These are phyloP conservation scores for Colletotrichum echinochloae DNA, from an alignment of 2,329 filamentous ascomycete species.

Conservation along the genomic window DNA sequence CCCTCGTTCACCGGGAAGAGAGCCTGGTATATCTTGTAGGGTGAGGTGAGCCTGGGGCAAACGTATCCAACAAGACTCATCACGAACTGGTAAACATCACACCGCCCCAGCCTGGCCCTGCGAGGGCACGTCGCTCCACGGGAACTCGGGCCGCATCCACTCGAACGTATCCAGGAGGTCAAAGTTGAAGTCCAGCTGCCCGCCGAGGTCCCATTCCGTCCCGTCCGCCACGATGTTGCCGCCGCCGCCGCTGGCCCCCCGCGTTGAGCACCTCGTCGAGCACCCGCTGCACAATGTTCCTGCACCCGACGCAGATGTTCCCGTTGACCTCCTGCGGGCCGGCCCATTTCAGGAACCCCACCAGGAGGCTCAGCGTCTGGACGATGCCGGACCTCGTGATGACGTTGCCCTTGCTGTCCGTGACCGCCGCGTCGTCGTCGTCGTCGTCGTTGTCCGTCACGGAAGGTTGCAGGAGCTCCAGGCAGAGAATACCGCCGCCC, in stretches of 20 bases:
- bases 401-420: conserved; percentile 46
- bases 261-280: conserved; percentile 62
- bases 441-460: conserved; percentile 48
- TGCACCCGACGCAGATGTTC: conserved; percentile 58
- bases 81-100: background rate
- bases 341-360: conserved; percentile 65
- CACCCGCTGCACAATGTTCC: conserved; percentile 61
- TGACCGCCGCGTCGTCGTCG: background rate
- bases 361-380: conserved; percentile 63
- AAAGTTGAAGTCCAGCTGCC: conserved; percentile 56
- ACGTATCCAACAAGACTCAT: too few species aligned
- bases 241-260: conserved; percentile 26
- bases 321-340: conserved; percentile 60
- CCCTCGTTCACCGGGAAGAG: background rate
- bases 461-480: conserved; percentile 56
- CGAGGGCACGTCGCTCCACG: conserved; percentile 14
- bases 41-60: too few species aligned
- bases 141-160: conserved; percentile 52
- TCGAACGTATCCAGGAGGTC: conserved; percentile 63
- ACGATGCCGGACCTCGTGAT: conserved; percentile 62
- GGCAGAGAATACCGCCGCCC: conserved; percentile 62
- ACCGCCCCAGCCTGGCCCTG: background rate
- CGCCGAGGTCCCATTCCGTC: conserved; percentile 51
- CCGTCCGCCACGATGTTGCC: conserved; percentile 33
- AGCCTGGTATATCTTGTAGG: too few species aligned